Evolutionary conservation across 1,139 yeast species (phyloP), one percentile per base, ranked within the genome.

Genomic region (Debaryomycetaceae sp.): DNA sequence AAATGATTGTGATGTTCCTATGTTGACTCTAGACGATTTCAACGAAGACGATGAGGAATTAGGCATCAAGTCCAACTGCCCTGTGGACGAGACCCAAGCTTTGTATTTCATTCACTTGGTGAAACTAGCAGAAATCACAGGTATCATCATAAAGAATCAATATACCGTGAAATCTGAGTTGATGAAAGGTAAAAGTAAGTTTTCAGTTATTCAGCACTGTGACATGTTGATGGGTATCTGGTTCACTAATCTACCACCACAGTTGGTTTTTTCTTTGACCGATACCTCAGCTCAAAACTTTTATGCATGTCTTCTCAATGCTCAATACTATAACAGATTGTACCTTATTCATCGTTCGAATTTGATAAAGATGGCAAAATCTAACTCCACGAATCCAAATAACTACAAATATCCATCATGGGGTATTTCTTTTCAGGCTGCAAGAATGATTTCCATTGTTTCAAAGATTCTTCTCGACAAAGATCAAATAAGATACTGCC

Each of bases 391-490:
- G 6, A 67, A 70, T 45, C 63, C 76, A 16, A 65, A 70, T 55
- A 75, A 73, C 51, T 79, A 73, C 54, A 78, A 74, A 41, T 83
- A 82, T 57, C 89, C 92, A 1, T 80, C 88, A 6, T 82, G 92
- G 86, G 89, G 92, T 11, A 85, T 87, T 46, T 84, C 91, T 2
- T 86, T 86, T 67, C 91, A 85, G 58, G 88, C 95, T 0, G 88
- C 94, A 1, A 79, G 87, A 54, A 83, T 84, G 84, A 82, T 86
- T 46, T 78, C 86, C 5, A 71, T 81, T 44, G 82, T 86, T 40
- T 67, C 80, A 35, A 83, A 83, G 43, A 79, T 78, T 43, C 53
- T 86, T 46, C 60, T 75, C 30, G 78, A 75, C 35, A 70, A 75
- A 37, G 73, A 75, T 42, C 77, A 78, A 51, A 56, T 81, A 42